Evolutionary conservation across 1,284 basidiomycete species (phyloP), one percentile per base, ranked within the genome.

Genomic region (Cutaneotrichosporon sp.): DNA sequence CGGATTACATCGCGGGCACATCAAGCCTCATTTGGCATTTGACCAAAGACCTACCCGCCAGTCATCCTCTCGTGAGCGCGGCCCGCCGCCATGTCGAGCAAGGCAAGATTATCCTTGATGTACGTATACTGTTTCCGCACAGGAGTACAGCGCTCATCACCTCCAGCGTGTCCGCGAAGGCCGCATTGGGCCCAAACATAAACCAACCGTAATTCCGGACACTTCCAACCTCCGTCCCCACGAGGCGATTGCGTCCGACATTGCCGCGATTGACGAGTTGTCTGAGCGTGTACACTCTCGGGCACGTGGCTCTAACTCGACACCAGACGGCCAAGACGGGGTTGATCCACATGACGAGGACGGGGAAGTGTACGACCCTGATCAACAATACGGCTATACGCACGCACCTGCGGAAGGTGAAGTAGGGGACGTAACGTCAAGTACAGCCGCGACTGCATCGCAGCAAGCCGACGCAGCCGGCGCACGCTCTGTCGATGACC

Each of bases 71-170:
- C 1, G 43, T 45, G 3, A 34, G 30, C 9, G 30, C 43, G 4
- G 43, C 43, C 1, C 43, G 43, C 2, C 33, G 30, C 4, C 43
- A 45, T 18, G 21, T 45, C 18, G 43, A 18, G 30, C 43, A 45
- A 33, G 43, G 43, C 30, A 45, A 45, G 43, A 45, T 33, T 13
- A 45, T 45, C 10, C 33, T 45, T 2, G 43, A 45, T 18, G 43
- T 45, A 18, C 21, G 43, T 35, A n/a, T 2, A 4, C 3, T 39
- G n/a, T 18, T 5, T 3, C 38, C 17, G 3, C 18, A 15, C 5
- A 8, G n/a, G 17, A 39, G 17, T n/a, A 15, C 38, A 39, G 14
- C 17, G 13, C 14, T n/a, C 5, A n/a, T n/a, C 30, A 14, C 23
- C 23, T 2, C 13, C 18, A 45, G 43, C 43, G 43, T 18, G 43